Evolutionary conservation across 1,284 basidiomycete species (phyloP), one percentile per base, ranked within the genome.

Genomic region (Apiotrichum akiyoshidainum): DNA sequence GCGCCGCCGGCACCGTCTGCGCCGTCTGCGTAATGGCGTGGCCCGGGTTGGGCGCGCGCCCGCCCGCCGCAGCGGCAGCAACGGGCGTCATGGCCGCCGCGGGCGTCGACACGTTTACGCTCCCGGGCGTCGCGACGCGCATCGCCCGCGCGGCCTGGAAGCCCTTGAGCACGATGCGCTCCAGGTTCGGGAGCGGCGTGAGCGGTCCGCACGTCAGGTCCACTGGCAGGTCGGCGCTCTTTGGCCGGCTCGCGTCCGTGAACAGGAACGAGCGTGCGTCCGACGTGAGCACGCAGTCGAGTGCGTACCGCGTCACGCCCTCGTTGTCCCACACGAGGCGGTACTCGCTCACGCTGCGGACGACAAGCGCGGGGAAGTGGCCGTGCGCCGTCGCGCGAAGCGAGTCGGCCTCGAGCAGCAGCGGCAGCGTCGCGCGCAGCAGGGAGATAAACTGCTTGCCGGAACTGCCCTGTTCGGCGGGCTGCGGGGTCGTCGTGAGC

Each of bases 321-420:
- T 65, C 59, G 21, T 59, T 50, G 54, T 73, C 71, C 68, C 68
- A 73, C 0, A 71, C 65, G 26, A 73, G 54, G 12, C 68, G 61
- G 49, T 65, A 73, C 34, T 65, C 59, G 13, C 55, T 52, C 5
- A 70, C 66, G 14, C 55, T 59, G 21, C 62, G 58, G 9, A 69
- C 60, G 26, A 69, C 66, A 2, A 69, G 57, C 11, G 50, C 48
- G 0, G 68, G 68, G 45, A 51, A 60, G 21, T 62, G 58, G 34
- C 52, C 59, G n/a, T 22, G 17, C 35, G 59, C 50, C 5, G 55
- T n/a, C 12, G 45, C 42, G 19, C 58, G 52, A 19, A 68, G 48
- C 6, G 55, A 2, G 41, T 68, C 65, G 17, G 62, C 54, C 49
- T 68, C 66, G 4, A 66, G 57, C 5, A 75, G 46, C 16, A 75